A percentile compares a stretch with the other conserved stretches of the same genome.
Evolutionary conservation across 2,329 filamentous ascomycete genomes (phyloP).

Genomic region (Tricladium varicosporioides): DNA sequence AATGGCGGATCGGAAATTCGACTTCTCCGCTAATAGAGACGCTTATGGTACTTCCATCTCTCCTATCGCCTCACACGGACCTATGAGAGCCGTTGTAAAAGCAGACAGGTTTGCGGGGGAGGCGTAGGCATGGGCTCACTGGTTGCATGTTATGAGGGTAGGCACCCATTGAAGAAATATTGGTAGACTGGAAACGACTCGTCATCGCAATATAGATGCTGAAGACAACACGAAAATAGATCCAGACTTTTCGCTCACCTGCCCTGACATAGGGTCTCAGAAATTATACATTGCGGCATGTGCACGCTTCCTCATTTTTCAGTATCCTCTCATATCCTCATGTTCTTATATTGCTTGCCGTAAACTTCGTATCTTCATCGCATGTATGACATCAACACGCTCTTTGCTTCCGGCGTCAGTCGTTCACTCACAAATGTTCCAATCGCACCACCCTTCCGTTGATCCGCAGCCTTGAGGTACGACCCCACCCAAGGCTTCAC

Average conservation of each 20-base stretch:
- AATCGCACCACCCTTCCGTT: constrained; percentile 68
- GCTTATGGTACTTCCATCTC: background rate
- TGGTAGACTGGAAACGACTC: constrained; percentile 1
- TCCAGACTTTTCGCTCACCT: constrained; percentile 9
- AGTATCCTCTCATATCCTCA: constrained; percentile 8
- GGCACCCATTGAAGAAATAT: background rate
- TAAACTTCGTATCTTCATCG: constrained; percentile 21
- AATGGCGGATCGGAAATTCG: background rate
- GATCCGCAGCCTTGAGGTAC: constrained; percentile 70
- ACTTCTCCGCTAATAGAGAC: background rate
- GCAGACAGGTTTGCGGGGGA: background rate
- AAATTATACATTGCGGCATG: background rate
- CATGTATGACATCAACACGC: constrained; percentile 48
- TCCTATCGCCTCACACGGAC: background rate
- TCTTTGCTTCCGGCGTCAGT: constrained; percentile 58
- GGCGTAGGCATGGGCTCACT: background rate
- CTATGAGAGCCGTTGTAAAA: background rate
- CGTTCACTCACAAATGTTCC: constrained; percentile 70
- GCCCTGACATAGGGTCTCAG: background rate
- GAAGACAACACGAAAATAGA: background rate
- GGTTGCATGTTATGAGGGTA: background rate
- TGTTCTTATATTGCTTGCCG: constrained; percentile 8
- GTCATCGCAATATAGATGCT: constrained; percentile 15
- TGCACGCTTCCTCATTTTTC: background rate
- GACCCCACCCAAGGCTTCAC: constrained; percentile 73